Base-by-base conservation (phyloP, 2,329 filamentous ascomycete species). In the Dactylella cylindrospora region DNA sequence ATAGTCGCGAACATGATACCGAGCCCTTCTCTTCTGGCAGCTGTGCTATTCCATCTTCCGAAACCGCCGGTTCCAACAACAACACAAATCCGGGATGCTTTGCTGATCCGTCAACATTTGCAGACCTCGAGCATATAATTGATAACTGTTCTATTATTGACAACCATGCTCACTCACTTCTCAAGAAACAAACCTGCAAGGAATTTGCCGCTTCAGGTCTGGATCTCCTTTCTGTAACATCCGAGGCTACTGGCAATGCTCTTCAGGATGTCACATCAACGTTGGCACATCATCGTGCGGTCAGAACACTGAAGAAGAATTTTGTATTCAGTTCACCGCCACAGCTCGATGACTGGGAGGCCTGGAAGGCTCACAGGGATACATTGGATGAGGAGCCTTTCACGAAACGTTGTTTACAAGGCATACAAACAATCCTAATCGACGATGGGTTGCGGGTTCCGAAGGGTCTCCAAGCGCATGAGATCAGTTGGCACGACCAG, bases 171-270 rank as follows among this genome's bases (percentile, higher is more conserved):
- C 85, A 88, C 66, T 84, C 85, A 22, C 76, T 89, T 1, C 78
- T 88, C 7, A 79, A 79, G 29, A 74, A 75, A 5, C 73, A 76
- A 15, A 72, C 76, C 10, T n/a, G 31, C 7, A 32, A 20, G n/a
- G 15, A 9, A n/a, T 46, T 41, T 23, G 43, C 50, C 10, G 44
- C 50, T 12, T 20, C 15, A 6, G 59, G 50, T 3, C 17, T 49
- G 9, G 28, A 49, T 29, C 76, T 84, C 15, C 77, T 83, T 40
- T 79, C 82, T 36, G 84, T 90, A 65, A 82, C 83, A 1, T 85
- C 84, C 5, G 88, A 93, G 74, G 88, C 88, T 1, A 75, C 80
- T 54, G 86, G 84, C 5, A 75, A 80, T 53, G 86, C 87, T 9
- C 75, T 91, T 22, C 71, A 79, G 33, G 80, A 84, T 53, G 79